Conservation (phyloP, 2,329 filamentous ascomycete genomes). For the Diaporthe vaccinii region DNA sequence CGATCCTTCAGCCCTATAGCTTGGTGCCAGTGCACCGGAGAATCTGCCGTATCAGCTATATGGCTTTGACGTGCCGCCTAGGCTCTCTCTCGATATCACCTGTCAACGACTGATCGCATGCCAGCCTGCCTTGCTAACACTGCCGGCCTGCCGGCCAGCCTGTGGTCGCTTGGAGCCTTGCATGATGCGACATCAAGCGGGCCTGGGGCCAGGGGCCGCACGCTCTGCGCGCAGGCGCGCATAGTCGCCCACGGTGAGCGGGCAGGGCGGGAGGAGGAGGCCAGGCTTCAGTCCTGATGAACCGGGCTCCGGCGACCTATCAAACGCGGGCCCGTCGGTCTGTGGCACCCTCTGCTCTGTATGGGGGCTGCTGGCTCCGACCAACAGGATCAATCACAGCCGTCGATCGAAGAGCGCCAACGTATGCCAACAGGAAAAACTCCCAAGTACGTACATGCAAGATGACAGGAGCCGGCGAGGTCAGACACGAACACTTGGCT, state of each 20-base stretch:
- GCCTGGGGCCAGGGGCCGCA: conserved; percentile 2
- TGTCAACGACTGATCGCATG: not conserved
- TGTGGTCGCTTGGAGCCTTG: conserved; percentile 28
- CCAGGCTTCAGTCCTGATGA: conserved; percentile 33
- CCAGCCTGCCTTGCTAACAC: not conserved
- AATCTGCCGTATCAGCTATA: conserved; percentile 12
- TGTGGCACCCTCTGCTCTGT: conserved; percentile 22
- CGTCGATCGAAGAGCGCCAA: conserved; percentile 17
- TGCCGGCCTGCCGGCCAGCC: not conserved
- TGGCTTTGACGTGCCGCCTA: not conserved
- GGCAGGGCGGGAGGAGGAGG: not conserved
- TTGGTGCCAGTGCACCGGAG: not conserved
- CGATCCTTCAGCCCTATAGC: conserved; percentile 23
- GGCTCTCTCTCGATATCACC: not conserved
- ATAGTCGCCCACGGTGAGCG: conserved; percentile 7
- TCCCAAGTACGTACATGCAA: not conserved
- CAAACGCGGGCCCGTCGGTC: not conserved
- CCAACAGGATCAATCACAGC: conserved; percentile 34
- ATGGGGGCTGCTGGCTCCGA: conserved; percentile 37
- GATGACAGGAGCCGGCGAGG: conserved; percentile 2
- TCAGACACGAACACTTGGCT: conserved; percentile 13
- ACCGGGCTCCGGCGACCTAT: conserved; percentile 5
- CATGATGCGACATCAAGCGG: conserved; percentile 26
- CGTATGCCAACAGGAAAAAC: conserved; percentile 2
- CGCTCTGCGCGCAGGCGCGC: conserved; percentile 1